Base-by-base conservation (phyloP, 2,329 filamentous ascomycete species). In the Lachnellula occidentalis region DNA sequence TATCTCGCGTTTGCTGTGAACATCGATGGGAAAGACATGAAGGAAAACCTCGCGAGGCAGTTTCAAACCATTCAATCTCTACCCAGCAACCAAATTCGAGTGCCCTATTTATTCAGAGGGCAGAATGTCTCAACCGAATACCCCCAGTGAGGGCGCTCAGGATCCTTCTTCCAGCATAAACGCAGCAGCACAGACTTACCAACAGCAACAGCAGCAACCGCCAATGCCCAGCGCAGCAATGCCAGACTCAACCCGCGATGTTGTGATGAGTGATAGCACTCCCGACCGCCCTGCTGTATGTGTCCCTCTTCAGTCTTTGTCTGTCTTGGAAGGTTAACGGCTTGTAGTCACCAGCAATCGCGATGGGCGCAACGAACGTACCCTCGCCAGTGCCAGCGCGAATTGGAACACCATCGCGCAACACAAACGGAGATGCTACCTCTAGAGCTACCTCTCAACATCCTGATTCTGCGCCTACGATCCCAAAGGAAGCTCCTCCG, bases 381-480 rank as follows among this genome's bases (percentile, higher is more conserved):
- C 59, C 61, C 22, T 65, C 58, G 37, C 63, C 65, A n/a, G 52
- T 56, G 27, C 64, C 66, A 51, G 54, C 58, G 19, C 71, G 78
- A 54, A 79, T 72, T 39, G 74, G 76, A 56, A 83, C 81, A 15
- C 78, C 76, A 5, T 69, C 68, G 24, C 73, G 74, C 50, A 66
- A 66, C 50, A 66, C 62, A 5, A 71, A 68, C 58, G 65, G 64
- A 21, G 72, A 73, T 52, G 69, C 72, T 55, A 71, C 73, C 58
- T 83, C 80, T 36, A 74, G 82, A 61, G 79, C 81, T 9, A 74
- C 78, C 7, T 84, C 81, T 31, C 77, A 74, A 46, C 79, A 82
- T 56, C 80, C 81, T 3, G 81, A 84, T 57, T 58, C 64, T 56
- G 69, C 58, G 24, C 76, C 74, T 61, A 71, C 73, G n/a, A 78